Percentiles rank a stretch among this genome's conserved stretches.
Evolutionary conservation across 129 eudicot genomes (phyloP).

Genomic region (Artemisia tridentata): DNA sequence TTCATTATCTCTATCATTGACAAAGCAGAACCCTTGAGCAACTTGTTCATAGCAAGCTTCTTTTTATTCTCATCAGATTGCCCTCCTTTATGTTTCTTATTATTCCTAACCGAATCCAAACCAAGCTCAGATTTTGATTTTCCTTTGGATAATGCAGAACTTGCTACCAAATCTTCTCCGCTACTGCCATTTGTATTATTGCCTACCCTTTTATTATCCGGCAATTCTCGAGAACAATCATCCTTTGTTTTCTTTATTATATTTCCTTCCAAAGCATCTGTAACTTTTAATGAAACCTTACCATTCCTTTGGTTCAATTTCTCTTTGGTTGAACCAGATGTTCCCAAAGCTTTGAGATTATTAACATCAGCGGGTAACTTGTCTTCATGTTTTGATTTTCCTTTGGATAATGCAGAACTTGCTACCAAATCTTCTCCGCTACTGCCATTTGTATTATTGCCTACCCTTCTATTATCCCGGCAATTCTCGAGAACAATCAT

Average conservation of each 20-base stretch:
- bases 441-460: constrained; percentile 11
- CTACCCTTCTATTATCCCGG: constrained; percentile 31
- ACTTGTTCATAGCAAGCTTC: constrained; percentile 35
- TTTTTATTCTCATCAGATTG: constrained; percentile 29
- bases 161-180: constrained; percentile 23
- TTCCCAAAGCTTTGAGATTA: no score
- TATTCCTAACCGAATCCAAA: constrained; percentile 13
- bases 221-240: constrained; percentile 24
- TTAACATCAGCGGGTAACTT: no score
- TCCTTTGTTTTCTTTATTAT: constrained; percentile 37
- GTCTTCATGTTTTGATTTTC: constrained; percentile 34
- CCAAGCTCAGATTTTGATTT: constrained; percentile 27
- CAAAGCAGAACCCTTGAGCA: constrained; percentile 27
- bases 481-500: constrained; percentile 26
- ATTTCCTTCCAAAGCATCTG: constrained; percentile 25
- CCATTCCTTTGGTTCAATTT: constrained; percentile 7
- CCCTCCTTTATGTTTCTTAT: constrained; percentile 19
- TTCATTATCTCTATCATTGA: constrained; percentile 19
- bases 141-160: constrained; percentile 7
- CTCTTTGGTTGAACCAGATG: constrained; percentile 7
- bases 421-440: constrained; percentile 25
- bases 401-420: constrained; percentile 1
- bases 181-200: constrained; percentile 16
- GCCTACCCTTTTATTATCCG: constrained; percentile 30
- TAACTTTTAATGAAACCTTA: constrained; percentile 17